Conservation (phyloP, 2,329 filamentous ascomycete genomes). For the Calonectria hongkongensis region DNA sequence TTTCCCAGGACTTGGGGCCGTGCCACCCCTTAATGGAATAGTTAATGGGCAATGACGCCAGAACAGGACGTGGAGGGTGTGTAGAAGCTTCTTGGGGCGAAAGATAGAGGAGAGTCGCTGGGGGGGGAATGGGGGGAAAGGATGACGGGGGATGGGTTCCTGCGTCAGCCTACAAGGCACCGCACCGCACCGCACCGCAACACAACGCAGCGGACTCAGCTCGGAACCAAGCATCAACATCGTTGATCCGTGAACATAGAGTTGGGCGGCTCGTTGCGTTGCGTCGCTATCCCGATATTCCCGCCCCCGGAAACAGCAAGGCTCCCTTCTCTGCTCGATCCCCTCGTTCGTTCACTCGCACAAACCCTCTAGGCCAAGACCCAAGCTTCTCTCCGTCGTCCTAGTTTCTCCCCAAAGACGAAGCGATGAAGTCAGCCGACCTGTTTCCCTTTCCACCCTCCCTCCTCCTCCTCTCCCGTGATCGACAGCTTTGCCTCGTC, state of each 20-base stretch:
- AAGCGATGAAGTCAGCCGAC: slow-evolving; percentile 24
- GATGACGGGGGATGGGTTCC: slow-evolving; percentile 26
- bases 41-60: slow-evolving; percentile 20
- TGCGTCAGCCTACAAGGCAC: slow-evolving; percentile 26
- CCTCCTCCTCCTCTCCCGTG: slow-evolving; percentile 10
- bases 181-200: slow-evolving; percentile 1
- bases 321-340: slow-evolving; percentile 1
- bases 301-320: slow-evolving; percentile 36
- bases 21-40: slow-evolving; percentile 8
- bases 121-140: not conserved
- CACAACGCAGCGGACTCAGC: slow-evolving; percentile 1
- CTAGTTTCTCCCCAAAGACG: not conserved
- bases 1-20: slow-evolving; percentile 10
- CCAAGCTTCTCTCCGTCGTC: slow-evolving; percentile 5
- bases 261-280: slow-evolving; percentile 22
- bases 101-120: not conserved
- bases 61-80: not conserved
- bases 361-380: not conserved
- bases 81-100: not conserved
- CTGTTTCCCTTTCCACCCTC: not conserved
- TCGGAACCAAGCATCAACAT: not conserved
- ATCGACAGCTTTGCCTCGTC: slow-evolving; percentile 28
- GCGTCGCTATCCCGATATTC: slow-evolving; percentile 35
- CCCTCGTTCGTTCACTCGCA: not conserved
- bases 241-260: slow-evolving; percentile 5